Evolutionary conservation across 176 grass and related monocot genomes (phyloP).

Genomic region (Oryza brachyantha): DNA sequence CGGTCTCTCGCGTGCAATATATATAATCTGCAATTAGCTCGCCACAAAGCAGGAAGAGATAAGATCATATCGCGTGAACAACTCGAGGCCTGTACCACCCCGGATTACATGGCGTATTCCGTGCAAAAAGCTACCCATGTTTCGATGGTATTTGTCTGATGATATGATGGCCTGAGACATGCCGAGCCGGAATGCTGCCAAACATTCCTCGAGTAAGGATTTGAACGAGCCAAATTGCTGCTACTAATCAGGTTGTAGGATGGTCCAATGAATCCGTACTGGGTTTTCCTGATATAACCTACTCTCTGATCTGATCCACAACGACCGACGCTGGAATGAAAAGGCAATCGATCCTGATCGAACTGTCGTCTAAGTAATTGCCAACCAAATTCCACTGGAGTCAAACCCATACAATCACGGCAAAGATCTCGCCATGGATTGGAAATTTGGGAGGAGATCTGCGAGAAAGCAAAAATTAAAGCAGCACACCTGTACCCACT

Average conservation of each 20-base stretch:
- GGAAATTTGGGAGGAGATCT: not conserved
- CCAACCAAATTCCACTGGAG: not conserved
- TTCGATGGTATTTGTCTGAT: not conserved
- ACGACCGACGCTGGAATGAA: not conserved
- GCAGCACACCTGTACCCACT: not conserved
- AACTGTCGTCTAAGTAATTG: not conserved
- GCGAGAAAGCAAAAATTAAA: constrained; percentile 34
- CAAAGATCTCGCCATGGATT: constrained; percentile 27
- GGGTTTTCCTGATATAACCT: not conserved
- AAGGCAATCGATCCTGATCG: not conserved
- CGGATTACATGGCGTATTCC: constrained; percentile 13
- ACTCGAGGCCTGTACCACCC: not conserved
- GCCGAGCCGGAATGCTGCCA: constrained; percentile 2
- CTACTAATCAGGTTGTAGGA: not conserved
- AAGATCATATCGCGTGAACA: not conserved
- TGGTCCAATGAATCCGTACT: not conserved
- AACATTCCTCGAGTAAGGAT: not conserved
- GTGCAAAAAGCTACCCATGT: not conserved
- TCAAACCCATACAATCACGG: constrained; percentile 39
- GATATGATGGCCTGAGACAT: not conserved
- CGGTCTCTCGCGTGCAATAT: constrained; percentile 6
- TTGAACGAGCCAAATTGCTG: too few species aligned
- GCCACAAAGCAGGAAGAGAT: not conserved
- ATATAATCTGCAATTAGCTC: not conserved
- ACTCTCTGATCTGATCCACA: not conserved